Conservation (phyloP, 306 rosid species). For the Castanospermum australe region DNA sequence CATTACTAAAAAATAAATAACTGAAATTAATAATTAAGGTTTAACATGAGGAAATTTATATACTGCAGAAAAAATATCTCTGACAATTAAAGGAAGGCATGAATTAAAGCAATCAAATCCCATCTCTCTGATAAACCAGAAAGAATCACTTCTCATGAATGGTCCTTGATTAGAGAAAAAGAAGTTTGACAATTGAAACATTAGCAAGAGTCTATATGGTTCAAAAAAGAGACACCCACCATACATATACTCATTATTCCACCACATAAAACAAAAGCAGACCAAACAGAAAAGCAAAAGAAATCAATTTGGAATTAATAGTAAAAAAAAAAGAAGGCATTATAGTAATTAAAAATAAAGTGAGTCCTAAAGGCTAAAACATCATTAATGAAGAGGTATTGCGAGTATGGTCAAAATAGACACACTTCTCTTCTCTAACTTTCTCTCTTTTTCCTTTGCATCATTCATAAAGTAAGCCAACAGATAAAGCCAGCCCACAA, state of each 20-base stretch:
- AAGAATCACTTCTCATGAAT: constrained; percentile 29
- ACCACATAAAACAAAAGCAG: constrained; percentile 43
- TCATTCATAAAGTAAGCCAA: constrained; percentile 49
- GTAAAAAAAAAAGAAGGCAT: not conserved
- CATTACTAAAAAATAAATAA: too few species aligned
- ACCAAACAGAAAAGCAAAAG: constrained; percentile 29
- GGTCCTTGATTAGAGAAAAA: constrained; percentile 45
- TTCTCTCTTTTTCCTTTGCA: constrained; percentile 20
- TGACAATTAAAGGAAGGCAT: not conserved
- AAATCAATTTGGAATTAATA: constrained; percentile 25
- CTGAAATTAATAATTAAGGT: too few species aligned
- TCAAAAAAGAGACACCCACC: constrained; percentile 55
- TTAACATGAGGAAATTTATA: not conserved
- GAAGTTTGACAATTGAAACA: constrained; percentile 33
- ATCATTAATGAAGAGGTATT: constrained; percentile 25
- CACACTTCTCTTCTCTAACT: constrained; percentile 15
- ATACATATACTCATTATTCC: constrained; percentile 61
- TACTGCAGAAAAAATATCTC: not conserved
- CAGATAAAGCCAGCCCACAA: constrained; percentile 48
- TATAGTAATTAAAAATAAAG: constrained; percentile 22
- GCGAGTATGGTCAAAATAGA: constrained; percentile 61
- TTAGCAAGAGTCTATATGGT: constrained; percentile 43
- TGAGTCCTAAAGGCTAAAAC: constrained; percentile 22
- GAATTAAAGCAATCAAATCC: constrained; percentile 13
- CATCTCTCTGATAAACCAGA: constrained; percentile 21